Conservation (phyloP, 306 rosid species). For the Oemleria cerasiformis region DNA sequence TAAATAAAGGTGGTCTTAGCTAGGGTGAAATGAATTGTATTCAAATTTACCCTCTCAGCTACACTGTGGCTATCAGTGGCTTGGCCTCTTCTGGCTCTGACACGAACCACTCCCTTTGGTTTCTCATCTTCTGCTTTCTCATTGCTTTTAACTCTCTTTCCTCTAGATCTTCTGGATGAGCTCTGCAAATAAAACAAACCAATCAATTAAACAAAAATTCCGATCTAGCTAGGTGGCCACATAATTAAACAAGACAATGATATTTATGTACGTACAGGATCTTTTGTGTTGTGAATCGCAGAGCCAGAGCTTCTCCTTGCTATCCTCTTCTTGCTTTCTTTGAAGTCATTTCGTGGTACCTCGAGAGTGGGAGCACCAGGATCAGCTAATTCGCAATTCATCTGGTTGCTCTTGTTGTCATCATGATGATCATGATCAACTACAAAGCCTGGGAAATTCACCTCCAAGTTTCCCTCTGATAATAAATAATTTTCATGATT, state of each 20-base stretch:
- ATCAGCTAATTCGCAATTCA: too few species aligned
- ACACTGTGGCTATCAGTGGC: conserved; percentile 97
- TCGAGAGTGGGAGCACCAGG: too few species aligned
- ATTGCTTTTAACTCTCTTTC: conserved; percentile 53
- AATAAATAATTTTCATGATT: too few species aligned
- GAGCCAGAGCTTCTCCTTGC: conserved; percentile 53
- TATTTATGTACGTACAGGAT: too few species aligned
- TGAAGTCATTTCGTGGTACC: neutral
- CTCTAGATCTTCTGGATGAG: conserved; percentile 39
- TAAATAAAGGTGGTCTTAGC: too few species aligned
- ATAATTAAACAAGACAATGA: too few species aligned
- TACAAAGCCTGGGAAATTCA: too few species aligned
- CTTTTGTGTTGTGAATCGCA: neutral
- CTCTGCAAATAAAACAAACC: conserved; percentile 40
- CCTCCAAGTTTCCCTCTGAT: too few species aligned
- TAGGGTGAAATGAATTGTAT: too few species aligned
- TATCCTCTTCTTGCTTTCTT: conserved; percentile 54
- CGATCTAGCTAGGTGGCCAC: conserved; percentile 20
- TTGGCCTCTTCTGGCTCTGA: conserved; percentile 97
- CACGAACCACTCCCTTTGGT: conserved; percentile 81
- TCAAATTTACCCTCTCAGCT: conserved; percentile 82
- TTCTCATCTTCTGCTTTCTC: conserved; percentile 52
- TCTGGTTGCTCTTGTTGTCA: too few species aligned
- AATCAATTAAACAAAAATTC: neutral
- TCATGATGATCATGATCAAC: too few species aligned